Evolutionary conservation across 2,329 filamentous ascomycete species (phyloP).

Genomic region (Scytalidium sp.): DNA sequence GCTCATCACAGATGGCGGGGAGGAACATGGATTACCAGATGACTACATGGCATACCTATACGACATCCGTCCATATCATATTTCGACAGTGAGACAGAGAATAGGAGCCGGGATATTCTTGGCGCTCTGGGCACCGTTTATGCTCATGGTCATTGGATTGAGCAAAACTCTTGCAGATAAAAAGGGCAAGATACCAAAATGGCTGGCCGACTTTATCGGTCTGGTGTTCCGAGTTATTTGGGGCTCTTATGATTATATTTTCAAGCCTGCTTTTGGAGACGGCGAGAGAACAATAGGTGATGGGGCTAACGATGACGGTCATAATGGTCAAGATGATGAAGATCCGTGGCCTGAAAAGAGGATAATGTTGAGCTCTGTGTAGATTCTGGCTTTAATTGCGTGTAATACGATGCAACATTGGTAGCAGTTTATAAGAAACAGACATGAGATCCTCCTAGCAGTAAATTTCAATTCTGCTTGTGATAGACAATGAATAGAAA

Average conservation of each 20-base stretch:
- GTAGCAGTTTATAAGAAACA: background rate
- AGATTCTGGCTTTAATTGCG: background rate
- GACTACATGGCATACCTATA: conserved; percentile 75
- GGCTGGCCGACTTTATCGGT: conserved; percentile 55
- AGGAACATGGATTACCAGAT: conserved; percentile 74
- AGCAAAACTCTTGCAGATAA: conserved; percentile 55
- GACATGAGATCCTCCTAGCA: background rate
- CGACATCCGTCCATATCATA: conserved; percentile 65
- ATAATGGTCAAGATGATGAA: too few species aligned
- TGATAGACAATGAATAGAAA: background rate
- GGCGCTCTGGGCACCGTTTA: conserved; percentile 52
- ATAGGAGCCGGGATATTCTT: conserved; percentile 65
- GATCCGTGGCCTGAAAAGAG: conserved; percentile 1
- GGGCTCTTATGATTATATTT: conserved; percentile 61
- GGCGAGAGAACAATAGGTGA: conserved; percentile 63
- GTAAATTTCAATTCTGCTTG: background rate
- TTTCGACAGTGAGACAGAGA: conserved; percentile 64
- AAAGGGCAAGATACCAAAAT: conserved; percentile 64
- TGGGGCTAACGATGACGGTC: conserved; percentile 8
- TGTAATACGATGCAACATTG: too few species aligned
- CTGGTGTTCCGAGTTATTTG: conserved; percentile 57
- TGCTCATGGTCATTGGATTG: conserved; percentile 51
- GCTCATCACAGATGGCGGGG: conserved; percentile 73
- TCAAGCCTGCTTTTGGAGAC: conserved; percentile 74
- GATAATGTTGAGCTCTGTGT: background rate